These are phyloP conservation scores for Debaryomyces udenii DNA, from an alignment of 1,139 yeast species.

Conservation along the genomic window DNA sequence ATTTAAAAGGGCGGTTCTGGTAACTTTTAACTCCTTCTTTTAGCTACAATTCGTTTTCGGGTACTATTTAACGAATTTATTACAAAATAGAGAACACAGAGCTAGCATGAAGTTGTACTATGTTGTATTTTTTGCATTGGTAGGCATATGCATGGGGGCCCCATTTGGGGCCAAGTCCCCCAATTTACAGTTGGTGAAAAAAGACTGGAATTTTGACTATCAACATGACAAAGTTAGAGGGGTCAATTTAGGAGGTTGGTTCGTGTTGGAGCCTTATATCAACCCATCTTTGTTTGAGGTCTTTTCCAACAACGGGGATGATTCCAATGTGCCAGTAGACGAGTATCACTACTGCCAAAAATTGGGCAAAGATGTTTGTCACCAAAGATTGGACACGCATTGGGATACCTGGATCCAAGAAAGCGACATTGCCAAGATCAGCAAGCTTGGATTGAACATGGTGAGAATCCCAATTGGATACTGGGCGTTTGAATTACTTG, in stretches of 20 bases:
- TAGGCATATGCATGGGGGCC: slow-evolving; percentile 6
- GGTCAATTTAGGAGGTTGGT: slow-evolving; percentile 92
- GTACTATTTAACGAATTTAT: no score
- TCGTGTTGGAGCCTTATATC: slow-evolving; percentile 81
- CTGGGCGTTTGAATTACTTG: slow-evolving; percentile 80
- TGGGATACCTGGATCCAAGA: slow-evolving; percentile 84
- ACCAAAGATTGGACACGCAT: slow-evolving; percentile 58
- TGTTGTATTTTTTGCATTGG: neutral
- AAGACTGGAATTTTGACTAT: slow-evolving; percentile 45
- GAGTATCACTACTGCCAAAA: slow-evolving; percentile 71
- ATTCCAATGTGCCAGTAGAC: slow-evolving; percentile 69
- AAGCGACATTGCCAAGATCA: slow-evolving; percentile 66
- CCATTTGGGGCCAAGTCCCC: neutral
- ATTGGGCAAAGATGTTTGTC: slow-evolving; percentile 66
- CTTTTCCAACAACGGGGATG: slow-evolving; percentile 31
- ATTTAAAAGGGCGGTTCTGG: no score
- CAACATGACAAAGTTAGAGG: slow-evolving; percentile 61
- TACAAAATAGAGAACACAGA: neutral
- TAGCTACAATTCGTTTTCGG: no score
- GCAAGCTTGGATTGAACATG: slow-evolving; percentile 71
- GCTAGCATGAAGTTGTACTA: neutral
- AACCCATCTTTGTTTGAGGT: slow-evolving; percentile 78
- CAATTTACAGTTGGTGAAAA: slow-evolving; percentile 9
- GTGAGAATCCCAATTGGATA: slow-evolving; percentile 94
- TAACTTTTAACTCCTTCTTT: no score